Base-by-base conservation (phyloP, 2,329 filamentous ascomycete genomes). In the Colletotrichum siamense region DNA sequence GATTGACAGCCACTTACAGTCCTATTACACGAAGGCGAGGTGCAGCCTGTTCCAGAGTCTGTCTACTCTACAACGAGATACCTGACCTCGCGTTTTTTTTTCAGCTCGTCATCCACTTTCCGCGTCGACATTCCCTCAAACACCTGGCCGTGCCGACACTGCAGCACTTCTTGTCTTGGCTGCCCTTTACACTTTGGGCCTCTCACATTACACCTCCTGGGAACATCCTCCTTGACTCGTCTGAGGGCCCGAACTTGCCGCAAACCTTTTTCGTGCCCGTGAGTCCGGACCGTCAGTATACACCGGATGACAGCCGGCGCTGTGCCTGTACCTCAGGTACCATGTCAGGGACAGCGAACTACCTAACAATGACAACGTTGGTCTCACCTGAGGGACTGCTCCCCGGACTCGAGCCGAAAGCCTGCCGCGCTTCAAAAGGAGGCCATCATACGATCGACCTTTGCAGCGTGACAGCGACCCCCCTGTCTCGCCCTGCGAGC, bases 231-330 rank as follows among this genome's bases (percentile, higher is more conserved):
- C 39, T 22, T 16, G 6, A 13, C 15, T 49, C 26, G 44, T 49
- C 57, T 55, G 39, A 66, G 44, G 63, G 26, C 55, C 44, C 69
- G 73, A 75, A 75, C 62, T 18, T 26, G 52, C 49, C 73, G 63
- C 39, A 57, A 68, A 61, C 57, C 61, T 74, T 69, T 26, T 64
- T 44, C 6, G 36, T 22, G n/a, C 26, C 28, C 39, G 32, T 57
- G 32, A 68, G 64, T 39, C 69, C 73, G 69, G 73, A 69, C 70
- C 62, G 69, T 62, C 63, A 44, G 52, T 36, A 61, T 44, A 69
- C 64, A 69, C 69, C 57, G 36, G 64, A 69, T 76, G 73, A 76
- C 63, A 76, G 57, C 69, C 63, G 70, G 34, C 44, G 57, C 32
- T 36, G 57, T 73, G 57, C 73, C 39, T 68, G 39, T 28, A 57